These are phyloP conservation scores for Stagonosporopsis cucurbitacearum DNA, from an alignment of 2,329 filamentous ascomycete genomes.

Conservation along the genomic window DNA sequence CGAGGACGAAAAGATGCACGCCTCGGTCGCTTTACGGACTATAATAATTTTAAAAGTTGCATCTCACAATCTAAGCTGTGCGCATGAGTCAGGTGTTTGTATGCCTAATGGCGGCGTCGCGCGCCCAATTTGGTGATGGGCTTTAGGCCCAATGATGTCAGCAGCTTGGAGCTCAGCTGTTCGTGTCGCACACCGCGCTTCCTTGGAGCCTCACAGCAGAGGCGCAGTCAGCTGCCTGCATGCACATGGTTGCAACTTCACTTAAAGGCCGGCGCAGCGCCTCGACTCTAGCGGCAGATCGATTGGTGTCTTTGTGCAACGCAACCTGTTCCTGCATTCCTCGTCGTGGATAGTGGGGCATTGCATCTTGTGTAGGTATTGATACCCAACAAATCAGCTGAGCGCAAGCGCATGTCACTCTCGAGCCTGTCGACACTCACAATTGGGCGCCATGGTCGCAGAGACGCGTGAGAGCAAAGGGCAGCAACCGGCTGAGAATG, in stretches of 20 bases:
- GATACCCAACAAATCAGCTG: conserved; percentile 25
- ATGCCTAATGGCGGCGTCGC: conserved; percentile 27
- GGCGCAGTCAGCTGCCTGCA: conserved; percentile 39
- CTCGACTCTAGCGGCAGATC: conserved; percentile 3
- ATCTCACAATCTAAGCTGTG: conserved; percentile 10
- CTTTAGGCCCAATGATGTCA: conserved; percentile 33
- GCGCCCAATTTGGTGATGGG: conserved; percentile 5
- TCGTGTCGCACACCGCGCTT: conserved; percentile 22
- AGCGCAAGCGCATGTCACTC: conserved; percentile 20
- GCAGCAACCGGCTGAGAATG: conserved; percentile 27
- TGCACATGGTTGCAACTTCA: conserved; percentile 20
- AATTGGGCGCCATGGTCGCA: conserved; percentile 35
- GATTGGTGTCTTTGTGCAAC: conserved; percentile 8
- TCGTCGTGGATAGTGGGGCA: conserved; percentile 22
- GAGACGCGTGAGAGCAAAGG: conserved; percentile 33
- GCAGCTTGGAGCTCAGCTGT: conserved; percentile 15
- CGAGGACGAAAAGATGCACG: conserved; percentile 27
- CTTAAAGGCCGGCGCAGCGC: conserved; percentile 18
- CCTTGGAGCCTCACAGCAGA: conserved; percentile 29
- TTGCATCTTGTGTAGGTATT: conserved; percentile 26
- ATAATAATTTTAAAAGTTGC: conserved; percentile 37
- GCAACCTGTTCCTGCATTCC: conserved; percentile 12
- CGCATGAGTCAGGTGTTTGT: conserved; percentile 4
- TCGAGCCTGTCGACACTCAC: conserved; percentile 9
- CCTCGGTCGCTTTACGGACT: conserved; percentile 28